Base-by-base conservation (phyloP, 148 eudicot genomes). In the Amaranthus hypochondriacus region DNA sequence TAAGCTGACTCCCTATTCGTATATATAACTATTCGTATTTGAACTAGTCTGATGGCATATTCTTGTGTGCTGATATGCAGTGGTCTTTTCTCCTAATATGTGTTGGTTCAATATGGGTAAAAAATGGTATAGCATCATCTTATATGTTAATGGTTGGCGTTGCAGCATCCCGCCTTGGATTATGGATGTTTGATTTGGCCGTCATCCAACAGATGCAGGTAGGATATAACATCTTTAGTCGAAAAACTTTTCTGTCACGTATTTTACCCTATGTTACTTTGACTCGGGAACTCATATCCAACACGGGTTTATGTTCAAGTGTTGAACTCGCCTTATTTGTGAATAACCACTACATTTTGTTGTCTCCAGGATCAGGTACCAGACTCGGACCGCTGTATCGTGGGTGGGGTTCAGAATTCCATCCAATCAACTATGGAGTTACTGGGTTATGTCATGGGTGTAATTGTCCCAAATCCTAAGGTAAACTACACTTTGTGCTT, bases 131-230 rank as follows among this genome's bases (percentile, higher is more conserved):
- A 48, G 13, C 75, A 44, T 83, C 98, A 6, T 81, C 95, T 14
- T 89, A 84, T 70, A 59, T 89, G 86, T 78, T 94, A 65, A 94
- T 94, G 97, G 90, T 70, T 3, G 97, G 98, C 58, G 98, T 94
- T 69, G 95, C 96, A 55, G 81, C 74, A 15, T 94, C 98, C 56
- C 98, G 98, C 54, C 89, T 94, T 42, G 98, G 98, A 70, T 83
- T 94, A 18, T 94, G 98, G 98, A 87, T 91, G 93, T 94, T 94
- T 72, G 98, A 94, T 75, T 87, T 94, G 74, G 84, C 98, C 7
- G 98, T 91, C 77, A 86, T 91, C 73, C 98, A 91, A 69, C 95
- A 89, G 80, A 94, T 94, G 98, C 98, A 94, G 93, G 98, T 88
- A 54, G 9, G 6, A 56, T 46, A n/a, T 48, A 47, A 9, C 56